Conservation (phyloP, 2,329 filamentous ascomycete species). For the Ceratocystis eucalypticola region DNA sequence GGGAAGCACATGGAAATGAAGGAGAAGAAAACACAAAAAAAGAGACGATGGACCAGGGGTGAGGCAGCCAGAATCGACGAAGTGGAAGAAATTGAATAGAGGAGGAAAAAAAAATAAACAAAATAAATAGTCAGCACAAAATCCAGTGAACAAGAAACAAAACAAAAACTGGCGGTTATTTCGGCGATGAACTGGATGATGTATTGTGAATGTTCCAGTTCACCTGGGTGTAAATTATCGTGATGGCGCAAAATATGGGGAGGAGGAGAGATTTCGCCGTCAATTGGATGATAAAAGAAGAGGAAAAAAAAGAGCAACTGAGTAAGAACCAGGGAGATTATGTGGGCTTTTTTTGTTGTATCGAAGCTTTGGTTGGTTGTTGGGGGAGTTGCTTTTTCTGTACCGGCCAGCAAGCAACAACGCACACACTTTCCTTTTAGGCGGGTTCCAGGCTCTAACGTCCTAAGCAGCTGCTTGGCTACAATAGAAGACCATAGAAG, state of each 20-base stretch:
- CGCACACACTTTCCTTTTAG: not conserved
- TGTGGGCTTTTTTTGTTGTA: conserved; percentile 14
- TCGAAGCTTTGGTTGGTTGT: conserved; percentile 6
- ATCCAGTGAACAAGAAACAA: not conserved
- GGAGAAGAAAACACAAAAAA: conserved; percentile 1
- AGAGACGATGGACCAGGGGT: not conserved
- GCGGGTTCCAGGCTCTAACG: not conserved
- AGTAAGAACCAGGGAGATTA: conserved; percentile 9
- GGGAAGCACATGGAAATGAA: conserved; percentile 5
- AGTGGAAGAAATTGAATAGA: not conserved
- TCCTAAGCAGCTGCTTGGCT: not conserved
- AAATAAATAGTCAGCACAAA: not conserved
- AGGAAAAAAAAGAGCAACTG: conserved; percentile 10
- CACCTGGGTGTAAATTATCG: not conserved
- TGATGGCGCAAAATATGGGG: conserved; percentile 7
- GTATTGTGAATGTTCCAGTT: too few species aligned
- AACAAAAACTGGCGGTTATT: not conserved
- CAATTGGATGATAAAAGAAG: conserved; percentile 3
- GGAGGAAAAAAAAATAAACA: not conserved
- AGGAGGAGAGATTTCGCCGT: conserved; percentile 2
- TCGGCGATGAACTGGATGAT: not conserved
- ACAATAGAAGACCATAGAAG: not conserved
- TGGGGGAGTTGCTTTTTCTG: conserved; percentile 9
- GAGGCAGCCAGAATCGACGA: not conserved
- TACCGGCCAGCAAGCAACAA: not conserved